Base-by-base conservation (phyloP, 2,329 filamentous ascomycete genomes). In the Aspergillus candidus region DNA sequence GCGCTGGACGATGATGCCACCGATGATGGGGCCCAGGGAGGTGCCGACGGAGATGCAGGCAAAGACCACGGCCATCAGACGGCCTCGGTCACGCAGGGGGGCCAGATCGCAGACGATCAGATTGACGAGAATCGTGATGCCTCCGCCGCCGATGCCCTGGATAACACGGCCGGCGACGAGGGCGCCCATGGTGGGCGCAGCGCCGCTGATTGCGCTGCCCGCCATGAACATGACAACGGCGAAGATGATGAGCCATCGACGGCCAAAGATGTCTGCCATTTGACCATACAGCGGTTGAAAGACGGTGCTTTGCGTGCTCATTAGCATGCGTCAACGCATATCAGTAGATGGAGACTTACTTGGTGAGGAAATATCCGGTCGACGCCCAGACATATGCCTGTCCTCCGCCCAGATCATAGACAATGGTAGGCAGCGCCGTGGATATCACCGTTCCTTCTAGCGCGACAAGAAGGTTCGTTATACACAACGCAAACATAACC, bases 131-230 rank as follows among this genome's bases (percentile, higher is more conserved):
- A 62, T 46, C 17, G 50, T 54, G 49, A 73, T 66, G 0, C 74
- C 74, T 2, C 70, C 73, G 1, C 61, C 68, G 0, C 74, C 75
- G 2, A 75, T 53, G 0, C 80, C 79, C 44, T 82, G 77, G 1
- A 83, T 58, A 0, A 69, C 69, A 1, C 79, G 69, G n/a, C 76
- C 77, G 48, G 66, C 70, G 11, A 84, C 77, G 2, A 84, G 62
- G 55, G 73, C 71, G 0, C 50, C 54, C 1, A 62, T 64, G 6
- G 51, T 70, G 0, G 54, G 65, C 0, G 78, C 72, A 0, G 69
- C 70, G 0, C 76, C 78, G 34, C 65, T 70, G 3, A 83, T 63
- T 0, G 70, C 74, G 43, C 76, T 78, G 0, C 78, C 78, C 0
- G 80, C 47, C 0, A 62, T 65, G 46, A 80, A 80, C 1, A 77